Base-by-base conservation (phyloP, 257 asterid genomes). In the Misopates orontium region DNA sequence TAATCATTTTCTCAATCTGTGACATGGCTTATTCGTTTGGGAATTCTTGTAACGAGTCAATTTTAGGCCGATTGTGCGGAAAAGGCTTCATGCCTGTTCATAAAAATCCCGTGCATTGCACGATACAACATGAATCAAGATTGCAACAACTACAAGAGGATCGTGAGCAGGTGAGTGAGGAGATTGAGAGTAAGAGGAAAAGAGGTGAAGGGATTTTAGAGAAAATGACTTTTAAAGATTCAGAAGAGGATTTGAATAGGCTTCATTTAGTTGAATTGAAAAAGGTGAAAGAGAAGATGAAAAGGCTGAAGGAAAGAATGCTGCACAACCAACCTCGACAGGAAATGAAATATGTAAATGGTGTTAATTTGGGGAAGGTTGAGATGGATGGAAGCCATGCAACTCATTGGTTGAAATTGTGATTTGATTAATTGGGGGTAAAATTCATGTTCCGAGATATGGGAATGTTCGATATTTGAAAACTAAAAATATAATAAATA, bases 11-110 rank as follows among this genome's bases (percentile, higher is more conserved):
- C 11, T 68, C 67, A 20, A 21, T 50, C 0, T 31, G 39, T 4
- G 73, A 67, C 3, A 68, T 48, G 17, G 67, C 20, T 2, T 68
- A 42, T 36, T 12, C 67, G 6, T 68, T 58, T 36, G 73, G 67
- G 8, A 48, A 68, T 24, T 52, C 67, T 1, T 31, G 13, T n/a
- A 12, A 47, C 5, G 60, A 48, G 10, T 18, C 60, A 10, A 49
- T 58, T 19, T 16, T 63, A 11, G 13, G 24, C 47, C 10, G 22
- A 28, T 22, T 24, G 11, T 15, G 2, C 25, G 9, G 0, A 14
- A 23, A 24, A 23, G 24, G 24, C 14, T 17, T 16, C 28, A 10
- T 45, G 42, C 25, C 68, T 8, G 10, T 3, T n/a, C 10, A 16
- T 25, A 11, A 18, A 23, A 15, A 48, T 63, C 17, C 40, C 0